Conservation (phyloP, 331 rosid species). For the Acacia pycnantha region DNA sequence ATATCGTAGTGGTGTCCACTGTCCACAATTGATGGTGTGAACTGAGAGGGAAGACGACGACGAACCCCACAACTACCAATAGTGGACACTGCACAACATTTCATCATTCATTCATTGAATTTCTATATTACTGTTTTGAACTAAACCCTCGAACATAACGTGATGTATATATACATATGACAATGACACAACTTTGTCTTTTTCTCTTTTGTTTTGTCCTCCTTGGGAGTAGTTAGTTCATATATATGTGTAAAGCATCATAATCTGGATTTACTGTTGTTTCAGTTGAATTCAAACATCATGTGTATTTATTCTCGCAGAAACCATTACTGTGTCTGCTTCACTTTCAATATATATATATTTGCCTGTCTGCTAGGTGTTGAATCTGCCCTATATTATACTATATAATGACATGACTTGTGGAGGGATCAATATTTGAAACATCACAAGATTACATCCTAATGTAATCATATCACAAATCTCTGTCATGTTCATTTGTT, state of each 20-base stretch:
- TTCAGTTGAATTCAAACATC: neutral
- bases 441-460: conserved; percentile 30
- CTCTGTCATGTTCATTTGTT: neutral
- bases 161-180: neutral
- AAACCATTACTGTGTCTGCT: neutral
- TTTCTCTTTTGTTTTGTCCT: conserved; percentile 11
- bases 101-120: neutral
- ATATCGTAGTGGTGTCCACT: conserved; percentile 48
- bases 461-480: conserved; percentile 13
- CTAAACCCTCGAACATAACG: conserved; percentile 28
- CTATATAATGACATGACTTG: conserved; percentile 16
- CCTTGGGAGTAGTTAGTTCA: neutral
- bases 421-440: conserved; percentile 37
- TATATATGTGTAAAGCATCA: neutral
- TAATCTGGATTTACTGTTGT: neutral
- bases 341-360: neutral
- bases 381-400: conserved; percentile 25
- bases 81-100: conserved; percentile 19
- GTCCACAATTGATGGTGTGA: conserved; percentile 48
- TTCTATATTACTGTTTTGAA: conserved; percentile 3
- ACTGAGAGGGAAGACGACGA: conserved; percentile 24
- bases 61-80: conserved; percentile 46
- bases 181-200: conserved; percentile 26
- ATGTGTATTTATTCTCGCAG: neutral
- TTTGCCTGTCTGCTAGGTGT: conserved; percentile 24